Evolutionary conservation across 73 alveolate species (phyloP), one percentile per base, ranked within the genome.

Genomic region (Paramecium caudatum): DNA sequence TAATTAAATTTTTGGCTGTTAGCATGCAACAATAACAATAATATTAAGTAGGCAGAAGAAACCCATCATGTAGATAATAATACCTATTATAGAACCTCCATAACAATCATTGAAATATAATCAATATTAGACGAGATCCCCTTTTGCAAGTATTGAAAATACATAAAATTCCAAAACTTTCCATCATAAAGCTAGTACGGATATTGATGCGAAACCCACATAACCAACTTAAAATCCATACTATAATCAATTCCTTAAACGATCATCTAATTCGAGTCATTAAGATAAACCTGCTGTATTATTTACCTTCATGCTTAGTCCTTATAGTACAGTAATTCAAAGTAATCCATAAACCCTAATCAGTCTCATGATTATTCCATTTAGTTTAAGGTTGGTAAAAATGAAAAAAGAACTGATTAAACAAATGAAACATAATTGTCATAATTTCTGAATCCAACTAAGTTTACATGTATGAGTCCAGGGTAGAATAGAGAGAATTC

Each of bases 401-500:
- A 74, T 8, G 47, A 39, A 1, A 43, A 74, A 21, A 39, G 32
- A 41, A 74, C 16, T 5, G 88, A 74, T 19, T 74, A 37, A 17
- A 21, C 15, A 3, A 74, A 74, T 74, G 88, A 74, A 41, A 74
- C 88, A 3, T 4, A 74, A n/a, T 43, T 74, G 43, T 74, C 88
- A n/a, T 43, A 74, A 45, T 37, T 74, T 23, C 5, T 74, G 16
- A 41, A 74, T 19, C 83, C 47, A 10, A 33, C 23, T 10, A 74
- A 74, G 43, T 74, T 74, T 23, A 47, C 21, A 41, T 74, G 88
- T 13, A 74, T 74, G 88, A 74, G 88, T 74, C 88, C 88, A 6
- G 30, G 47, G 6, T 7, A 37, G 21, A 74, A 74, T 74, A 45
- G 68, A 8, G 88, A 74, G 36, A 37, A 74, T 21, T 74, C 88